Percentiles rank a stretch among this genome's conserved stretches.
phyloP scores from a whole-genome alignment of 345 rosid species.

The Salix caprea region DNA sequence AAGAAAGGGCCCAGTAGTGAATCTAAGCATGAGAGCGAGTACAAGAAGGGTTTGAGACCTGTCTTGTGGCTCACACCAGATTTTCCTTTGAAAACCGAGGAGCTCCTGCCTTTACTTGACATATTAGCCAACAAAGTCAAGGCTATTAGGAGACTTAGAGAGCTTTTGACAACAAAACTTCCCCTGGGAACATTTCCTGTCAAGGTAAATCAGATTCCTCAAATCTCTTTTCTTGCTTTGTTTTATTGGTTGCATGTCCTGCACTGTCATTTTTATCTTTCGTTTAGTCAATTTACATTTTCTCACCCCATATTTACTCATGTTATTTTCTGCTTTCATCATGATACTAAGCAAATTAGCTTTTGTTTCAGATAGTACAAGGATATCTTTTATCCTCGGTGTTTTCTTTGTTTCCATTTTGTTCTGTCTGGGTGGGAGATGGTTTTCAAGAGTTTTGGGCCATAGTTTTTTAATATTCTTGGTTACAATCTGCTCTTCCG shows the following conservation, averaged over 20 bases:
- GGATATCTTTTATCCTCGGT: constrained; percentile 3
- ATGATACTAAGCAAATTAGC: neutral
- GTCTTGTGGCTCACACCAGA: constrained; percentile 93
- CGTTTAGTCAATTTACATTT: neutral
- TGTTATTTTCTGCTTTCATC: neutral
- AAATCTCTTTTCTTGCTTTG: constrained; percentile 1
- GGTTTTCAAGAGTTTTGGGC: neutral
- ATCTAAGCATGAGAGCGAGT: constrained; percentile 75
- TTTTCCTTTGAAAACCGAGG: constrained; percentile 86
- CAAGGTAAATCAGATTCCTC: constrained; percentile 49
- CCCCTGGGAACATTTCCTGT: constrained; percentile 95
- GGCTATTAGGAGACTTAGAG: constrained; percentile 94
- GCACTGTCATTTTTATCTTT: neutral
- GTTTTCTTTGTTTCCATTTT: neutral
- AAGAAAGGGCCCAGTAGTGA: constrained; percentile 56
- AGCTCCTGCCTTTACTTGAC: constrained; percentile 89
- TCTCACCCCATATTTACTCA: neutral
- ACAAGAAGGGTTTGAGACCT: constrained; percentile 93
- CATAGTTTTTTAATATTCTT: neutral
- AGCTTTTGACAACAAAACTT: constrained; percentile 93
- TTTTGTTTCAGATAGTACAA: neutral
- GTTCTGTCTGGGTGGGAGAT: neutral
- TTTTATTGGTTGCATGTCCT: neutral
- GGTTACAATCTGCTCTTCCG: neutral
- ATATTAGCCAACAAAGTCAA: constrained; percentile 96